A percentile compares a stretch with the other conserved stretches of the same genome.
Evolutionary conservation across 805 yeast species (phyloP).

Genomic region (Candida insectalens): DNA sequence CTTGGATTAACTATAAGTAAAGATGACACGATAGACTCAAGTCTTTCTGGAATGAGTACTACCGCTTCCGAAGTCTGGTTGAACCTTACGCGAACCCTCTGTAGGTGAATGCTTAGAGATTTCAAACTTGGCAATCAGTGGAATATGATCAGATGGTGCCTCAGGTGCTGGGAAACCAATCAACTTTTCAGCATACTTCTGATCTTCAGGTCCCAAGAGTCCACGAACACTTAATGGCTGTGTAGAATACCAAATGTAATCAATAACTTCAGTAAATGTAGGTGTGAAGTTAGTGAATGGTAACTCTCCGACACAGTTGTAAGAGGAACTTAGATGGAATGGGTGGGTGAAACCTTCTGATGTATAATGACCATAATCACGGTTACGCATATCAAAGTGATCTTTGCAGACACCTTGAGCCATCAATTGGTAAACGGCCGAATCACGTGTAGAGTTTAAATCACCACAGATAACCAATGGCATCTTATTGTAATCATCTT

Average conservation of each 20-base stretch:
- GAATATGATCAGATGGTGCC: slow-evolving; percentile 91
- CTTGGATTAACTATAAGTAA: too few species aligned
- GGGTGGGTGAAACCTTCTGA: slow-evolving; percentile 80
- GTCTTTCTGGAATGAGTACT: slow-evolving; percentile 21
- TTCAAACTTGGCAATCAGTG: slow-evolving; percentile 72
- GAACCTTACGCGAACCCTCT: slow-evolving; percentile 12
- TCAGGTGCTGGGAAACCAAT: slow-evolving; percentile 93
- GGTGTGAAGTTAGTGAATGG: slow-evolving; percentile 96
- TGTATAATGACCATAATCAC: slow-evolving; percentile 87
- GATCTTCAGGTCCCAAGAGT: slow-evolving; percentile 74
- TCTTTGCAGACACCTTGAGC: slow-evolving; percentile 71
- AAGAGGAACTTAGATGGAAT: slow-evolving; percentile 76
- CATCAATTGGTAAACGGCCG: slow-evolving; percentile 89
- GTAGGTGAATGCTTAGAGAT: slow-evolving; percentile 37
- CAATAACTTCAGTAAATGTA: slow-evolving; percentile 84
- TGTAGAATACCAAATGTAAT: slow-evolving; percentile 92
- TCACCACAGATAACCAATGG: slow-evolving; percentile 93
- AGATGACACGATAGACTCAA: too few species aligned
- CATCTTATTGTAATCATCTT: slow-evolving; percentile 30
- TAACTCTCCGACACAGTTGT: slow-evolving; percentile 74
- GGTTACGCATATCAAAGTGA: slow-evolving; percentile 74
- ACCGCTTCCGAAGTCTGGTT: slow-evolving; percentile 21
- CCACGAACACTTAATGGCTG: slow-evolving; percentile 75
- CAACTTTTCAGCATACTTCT: slow-evolving; percentile 60
- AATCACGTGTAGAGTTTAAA: slow-evolving; percentile 76